Conservation (phyloP, 2,329 filamentous ascomycete genomes). For the Fusarium guadeloupense region DNA sequence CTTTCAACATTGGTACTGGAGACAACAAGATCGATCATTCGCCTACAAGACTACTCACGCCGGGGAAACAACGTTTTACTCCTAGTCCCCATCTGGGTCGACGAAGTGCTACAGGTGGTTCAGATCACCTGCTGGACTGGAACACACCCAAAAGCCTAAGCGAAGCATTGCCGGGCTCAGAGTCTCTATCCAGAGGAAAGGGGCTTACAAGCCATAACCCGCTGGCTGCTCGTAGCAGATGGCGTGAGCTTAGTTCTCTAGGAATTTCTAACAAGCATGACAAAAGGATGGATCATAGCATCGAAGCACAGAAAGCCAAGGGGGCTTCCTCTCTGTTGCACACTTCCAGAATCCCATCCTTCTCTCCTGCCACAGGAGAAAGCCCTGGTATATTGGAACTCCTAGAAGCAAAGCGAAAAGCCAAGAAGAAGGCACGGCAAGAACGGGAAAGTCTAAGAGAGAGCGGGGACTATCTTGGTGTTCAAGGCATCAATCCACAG, state of each 20-base stretch:
- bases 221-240: conserved; percentile 10
- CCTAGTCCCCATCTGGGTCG: conserved; percentile 26
- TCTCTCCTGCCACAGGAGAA: not conserved
- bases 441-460: conserved; percentile 59
- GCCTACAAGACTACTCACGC: not conserved
- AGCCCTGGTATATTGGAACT: conserved; percentile 7
- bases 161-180: conserved; percentile 2
- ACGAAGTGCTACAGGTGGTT: conserved; percentile 35
- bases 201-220: not conserved
- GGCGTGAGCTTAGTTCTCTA: conserved; percentile 26
- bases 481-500: conserved; percentile 66
- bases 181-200: not conserved
- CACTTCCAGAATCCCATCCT: not conserved
- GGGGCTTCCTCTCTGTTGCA: not conserved
- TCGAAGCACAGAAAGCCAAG: not conserved
- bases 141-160: conserved; percentile 47
- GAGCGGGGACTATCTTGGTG: conserved; percentile 67
- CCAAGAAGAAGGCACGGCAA: conserved; percentile 46
- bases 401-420: conserved; percentile 47
- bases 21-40: not conserved
- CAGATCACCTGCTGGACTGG: conserved; percentile 49
- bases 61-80: conserved; percentile 9
- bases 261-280: conserved; percentile 8
- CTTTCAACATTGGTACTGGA: not conserved
- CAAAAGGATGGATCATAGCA: not conserved